Conservation (phyloP, 148 eudicot species). For the Simmondsia chinensis region DNA sequence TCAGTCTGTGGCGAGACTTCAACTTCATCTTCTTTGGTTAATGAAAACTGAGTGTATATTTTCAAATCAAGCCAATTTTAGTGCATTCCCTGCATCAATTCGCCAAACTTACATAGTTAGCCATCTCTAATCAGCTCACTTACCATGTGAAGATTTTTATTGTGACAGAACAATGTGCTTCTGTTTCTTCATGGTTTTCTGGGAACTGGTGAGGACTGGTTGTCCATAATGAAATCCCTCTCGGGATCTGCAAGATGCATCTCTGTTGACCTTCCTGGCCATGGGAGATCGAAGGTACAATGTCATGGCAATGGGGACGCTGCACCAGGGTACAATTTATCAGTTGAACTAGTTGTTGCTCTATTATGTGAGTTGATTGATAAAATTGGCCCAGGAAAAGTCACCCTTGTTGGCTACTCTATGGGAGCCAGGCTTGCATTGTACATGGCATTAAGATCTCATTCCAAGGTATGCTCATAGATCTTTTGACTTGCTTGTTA, state of each 20-base stretch:
- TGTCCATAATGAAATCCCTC: slow-evolving; percentile 72
- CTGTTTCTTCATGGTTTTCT: slow-evolving; percentile 95
- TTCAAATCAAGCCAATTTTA: too few relatives aligned
- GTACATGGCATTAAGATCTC: slow-evolving; percentile 60
- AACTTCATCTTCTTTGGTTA: too few relatives aligned
- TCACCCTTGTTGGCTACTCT: slow-evolving; percentile 80
- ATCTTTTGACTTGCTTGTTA: too few relatives aligned
- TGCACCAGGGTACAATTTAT: slow-evolving; percentile 20
- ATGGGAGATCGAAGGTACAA: slow-evolving; percentile 58
- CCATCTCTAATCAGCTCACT: neutral
- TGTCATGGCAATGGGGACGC: slow-evolving; percentile 12
- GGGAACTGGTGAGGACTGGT: slow-evolving; percentile 81
- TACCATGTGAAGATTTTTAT: neutral
- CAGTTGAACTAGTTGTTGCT: slow-evolving; percentile 51
- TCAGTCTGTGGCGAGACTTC: too few relatives aligned
- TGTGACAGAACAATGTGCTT: slow-evolving; percentile 50
- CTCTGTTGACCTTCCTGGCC: slow-evolving; percentile 92
- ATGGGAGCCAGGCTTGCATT: slow-evolving; percentile 96
- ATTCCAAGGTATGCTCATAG: slow-evolving; percentile 40
- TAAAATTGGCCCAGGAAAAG: slow-evolving; percentile 32
- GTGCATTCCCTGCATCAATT: too few relatives aligned
- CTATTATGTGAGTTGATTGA: slow-evolving; percentile 39
- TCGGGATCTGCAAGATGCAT: slow-evolving; percentile 75
- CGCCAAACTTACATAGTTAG: too few relatives aligned
- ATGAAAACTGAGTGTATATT: too few relatives aligned